Evolutionary conservation across 495 filamentous ascomycete genomes (phyloP).

Genomic region (Talaromyces wortmannii): DNA sequence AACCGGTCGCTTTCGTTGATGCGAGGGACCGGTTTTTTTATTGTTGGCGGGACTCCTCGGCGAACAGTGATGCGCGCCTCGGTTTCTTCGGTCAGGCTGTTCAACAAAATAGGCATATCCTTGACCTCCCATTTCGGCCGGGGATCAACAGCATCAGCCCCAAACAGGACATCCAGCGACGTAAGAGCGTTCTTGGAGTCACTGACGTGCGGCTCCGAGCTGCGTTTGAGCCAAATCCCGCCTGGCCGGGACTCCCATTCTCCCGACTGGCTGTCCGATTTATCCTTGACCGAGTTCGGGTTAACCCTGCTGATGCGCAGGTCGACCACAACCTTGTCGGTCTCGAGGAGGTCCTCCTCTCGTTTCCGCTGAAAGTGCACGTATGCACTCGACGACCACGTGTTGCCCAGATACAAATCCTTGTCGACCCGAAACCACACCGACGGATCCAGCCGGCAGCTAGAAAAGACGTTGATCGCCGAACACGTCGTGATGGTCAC

Average conservation of each 20-base stretch:
- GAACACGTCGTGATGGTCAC: conserved; percentile 77
- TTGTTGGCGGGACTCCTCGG: conserved; percentile 54
- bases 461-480: conserved; percentile 64
- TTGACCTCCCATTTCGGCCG: conserved; percentile 73
- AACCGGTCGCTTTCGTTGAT: conserved; percentile 88
- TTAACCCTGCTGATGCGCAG: conserved; percentile 72
- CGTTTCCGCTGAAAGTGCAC: conserved; percentile 79
- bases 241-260: conserved; percentile 74
- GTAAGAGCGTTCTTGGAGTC: conserved; percentile 76
- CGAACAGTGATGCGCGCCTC: conserved; percentile 69
- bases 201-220: conserved; percentile 65
- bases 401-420: conserved; percentile 74
- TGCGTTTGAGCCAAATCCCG: conserved; percentile 84
- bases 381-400: conserved; percentile 73
- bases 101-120: conserved; percentile 61
- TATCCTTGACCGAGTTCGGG: conserved; percentile 49
- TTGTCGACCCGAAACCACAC: conserved; percentile 86
- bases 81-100: conserved; percentile 51
- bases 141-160: conserved; percentile 87
- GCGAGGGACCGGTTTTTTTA: conserved; percentile 59
- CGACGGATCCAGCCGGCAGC: conserved; percentile 69
- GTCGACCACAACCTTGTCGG: conserved; percentile 79
- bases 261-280: conserved; percentile 19
- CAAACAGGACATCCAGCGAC: conserved; percentile 84
- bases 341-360: conserved; percentile 70